Percentiles rank a stretch among this genome's conserved stretches.
These are phyloP conservation scores for Geranium rotundifolium DNA, from an alignment of 345 rosid species.

Conservation along the genomic window DNA sequence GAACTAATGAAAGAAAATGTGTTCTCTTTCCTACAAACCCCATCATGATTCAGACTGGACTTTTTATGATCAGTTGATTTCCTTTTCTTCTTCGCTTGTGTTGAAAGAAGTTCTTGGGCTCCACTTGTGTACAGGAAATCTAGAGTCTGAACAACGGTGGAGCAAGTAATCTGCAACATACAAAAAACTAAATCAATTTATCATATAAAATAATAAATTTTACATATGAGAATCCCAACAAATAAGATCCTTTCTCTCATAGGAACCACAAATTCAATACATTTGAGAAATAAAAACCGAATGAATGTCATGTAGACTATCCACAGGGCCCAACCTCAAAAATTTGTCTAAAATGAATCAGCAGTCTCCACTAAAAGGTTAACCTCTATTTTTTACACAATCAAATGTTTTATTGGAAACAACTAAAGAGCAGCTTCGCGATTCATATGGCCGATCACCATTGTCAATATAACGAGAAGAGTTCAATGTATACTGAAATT, in stretches of 20 bases:
- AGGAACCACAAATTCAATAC: no score
- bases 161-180: conserved; percentile 49
- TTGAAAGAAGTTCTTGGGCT: conserved; percentile 6
- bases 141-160: conserved; percentile 47
- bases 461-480: neutral
- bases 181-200: conserved; percentile 4
- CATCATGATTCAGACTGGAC: conserved; percentile 16
- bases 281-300: no score
- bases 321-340: no score
- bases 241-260: neutral
- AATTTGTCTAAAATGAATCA: no score
- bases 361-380: no score
- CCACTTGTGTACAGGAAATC: conserved; percentile 31
- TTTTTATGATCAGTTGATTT: conserved; percentile 20
- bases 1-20: conserved; percentile 44
- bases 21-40: conserved; percentile 31
- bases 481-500: neutral
- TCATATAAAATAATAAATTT: neutral
- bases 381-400: no score
- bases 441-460: neutral
- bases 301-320: no score
- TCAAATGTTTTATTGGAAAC: no score
- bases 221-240: no score
- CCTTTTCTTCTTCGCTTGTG: conserved; percentile 48
- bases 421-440: no score